Percentiles rank a stretch among this genome's conserved stretches.
These are phyloP conservation scores for Fusarium protoensiforme DNA, from an alignment of 2,329 filamentous ascomycete species.

Conservation along the genomic window DNA sequence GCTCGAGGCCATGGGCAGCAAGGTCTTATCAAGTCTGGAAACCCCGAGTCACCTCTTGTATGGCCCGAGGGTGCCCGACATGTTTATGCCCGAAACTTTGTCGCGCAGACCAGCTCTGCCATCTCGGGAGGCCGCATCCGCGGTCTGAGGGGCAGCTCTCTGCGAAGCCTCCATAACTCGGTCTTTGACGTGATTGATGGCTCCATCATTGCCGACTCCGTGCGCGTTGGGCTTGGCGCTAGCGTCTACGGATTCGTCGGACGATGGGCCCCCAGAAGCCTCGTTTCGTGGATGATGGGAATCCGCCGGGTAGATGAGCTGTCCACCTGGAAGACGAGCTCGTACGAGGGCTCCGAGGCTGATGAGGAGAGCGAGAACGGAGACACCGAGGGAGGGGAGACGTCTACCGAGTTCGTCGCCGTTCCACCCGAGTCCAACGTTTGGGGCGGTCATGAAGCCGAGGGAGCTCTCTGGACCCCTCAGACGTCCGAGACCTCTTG, in stretches of 20 bases:
- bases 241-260: constrained; percentile 88
- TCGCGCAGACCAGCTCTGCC: constrained; percentile 64
- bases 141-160: constrained; percentile 74
- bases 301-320: constrained; percentile 71
- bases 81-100: constrained; percentile 72
- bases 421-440: constrained; percentile 57
- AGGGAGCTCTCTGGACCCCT: constrained; percentile 59
- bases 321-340: constrained; percentile 62
- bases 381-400: constrained; percentile 38
- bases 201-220: constrained; percentile 68
- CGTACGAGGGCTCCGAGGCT: constrained; percentile 50
- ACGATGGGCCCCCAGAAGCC: constrained; percentile 76
- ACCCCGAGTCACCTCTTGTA: constrained; percentile 61
- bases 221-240: constrained; percentile 87
- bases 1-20: constrained; percentile 49
- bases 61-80: constrained; percentile 72
- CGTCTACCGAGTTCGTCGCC: constrained; percentile 61
- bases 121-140: constrained; percentile 68
- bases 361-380: constrained; percentile 49
- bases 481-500: constrained; percentile 39
- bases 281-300: constrained; percentile 96
- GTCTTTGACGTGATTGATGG: constrained; percentile 90
- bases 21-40: constrained; percentile 55
- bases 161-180: constrained; percentile 84
- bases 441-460: constrained; percentile 51